Evolutionary conservation across 306 rosid species (phyloP), one percentile per base, ranked within the genome.

Genomic region (Erythrophleum fordii): DNA sequence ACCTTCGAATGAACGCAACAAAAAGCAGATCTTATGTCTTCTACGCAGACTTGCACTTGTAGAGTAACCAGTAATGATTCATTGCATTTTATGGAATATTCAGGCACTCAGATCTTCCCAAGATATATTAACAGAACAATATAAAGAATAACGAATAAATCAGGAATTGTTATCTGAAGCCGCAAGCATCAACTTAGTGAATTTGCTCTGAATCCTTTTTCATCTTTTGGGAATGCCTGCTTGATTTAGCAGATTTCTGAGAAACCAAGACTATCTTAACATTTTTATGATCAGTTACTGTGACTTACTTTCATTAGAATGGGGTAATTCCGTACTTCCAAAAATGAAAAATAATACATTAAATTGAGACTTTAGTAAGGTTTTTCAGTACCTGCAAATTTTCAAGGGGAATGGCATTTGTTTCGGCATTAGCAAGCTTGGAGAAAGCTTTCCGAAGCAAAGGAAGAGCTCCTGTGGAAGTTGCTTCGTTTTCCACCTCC

Each of bases 391-490:
- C 99, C 94, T 82, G 86, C 0, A 95, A 82, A 53, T 81, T 84
- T 53, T 88, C 77, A 6, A 76, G 34, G n/a, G 97, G 88, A 66
- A 93, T 69, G 41, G 85, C 77, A 65, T 80, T 76, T 8, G 89
- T 84, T 48, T 93, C 85, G 56, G 93, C 90, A 82, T 87, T 81
- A 22, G 89, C 86, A 52, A 95, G 87, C 25, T 86, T 78, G 67
- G 94, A 86, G 87, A 95, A 95, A 31, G 90, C 85, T 71, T 79
- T 87, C 60, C 89, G 89, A 75, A 95, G 98, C 75, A 88, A 28
- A 12, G 94, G 91, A 65, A 95, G 97, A 87, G 91, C 94, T 51
- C 99, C 98, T 12, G 84, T 83, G 53, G 98, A 91, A 41, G 91
- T 80, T 9, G 97, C 97, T 35, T 85, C 66, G 66, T 72, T 13